These are phyloP conservation scores for Neonectria sp. DNA, from an alignment of 2,329 filamentous ascomycete species.

Conservation along the genomic window DNA sequence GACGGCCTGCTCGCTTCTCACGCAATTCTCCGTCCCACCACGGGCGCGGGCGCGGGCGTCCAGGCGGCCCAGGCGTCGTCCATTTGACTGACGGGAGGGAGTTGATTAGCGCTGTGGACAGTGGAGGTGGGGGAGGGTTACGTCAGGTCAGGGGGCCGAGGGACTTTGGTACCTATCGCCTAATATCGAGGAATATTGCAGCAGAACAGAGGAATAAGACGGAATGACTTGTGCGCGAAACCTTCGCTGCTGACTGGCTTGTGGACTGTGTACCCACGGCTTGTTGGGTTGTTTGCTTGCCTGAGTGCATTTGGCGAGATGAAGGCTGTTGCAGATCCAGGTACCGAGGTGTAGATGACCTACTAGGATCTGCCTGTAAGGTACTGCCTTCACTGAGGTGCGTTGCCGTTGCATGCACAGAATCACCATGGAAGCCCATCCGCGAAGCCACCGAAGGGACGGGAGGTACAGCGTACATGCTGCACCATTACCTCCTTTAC, in stretches of 20 bases:
- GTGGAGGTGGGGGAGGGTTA: slow-evolving; percentile 1
- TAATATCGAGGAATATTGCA: neutral
- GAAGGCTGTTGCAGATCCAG: slow-evolving; percentile 1
- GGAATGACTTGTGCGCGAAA: neutral
- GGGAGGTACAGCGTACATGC: neutral
- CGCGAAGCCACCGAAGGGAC: neutral
- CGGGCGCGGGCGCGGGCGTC: neutral
- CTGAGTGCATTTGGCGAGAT: neutral
- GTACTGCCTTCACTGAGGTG: neutral
- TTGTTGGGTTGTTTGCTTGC: neutral
- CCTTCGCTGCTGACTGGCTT: neutral
- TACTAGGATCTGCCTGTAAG: neutral
- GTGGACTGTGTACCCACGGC: neutral
- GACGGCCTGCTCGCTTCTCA: neutral
- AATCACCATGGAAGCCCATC: neutral
- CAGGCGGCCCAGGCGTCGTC: neutral
- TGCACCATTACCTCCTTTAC: neutral
- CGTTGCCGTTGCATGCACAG: neutral
- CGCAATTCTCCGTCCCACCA: neutral
- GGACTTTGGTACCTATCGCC: neutral
- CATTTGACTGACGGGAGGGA: neutral
- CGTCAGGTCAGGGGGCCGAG: neutral
- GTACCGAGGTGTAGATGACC: neutral
- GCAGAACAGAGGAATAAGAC: neutral
- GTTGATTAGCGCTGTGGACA: neutral